phyloP scores from a whole-genome alignment of 1,284 basidiomycete genomes.

The Cryptococcus jaspeensis region DNA sequence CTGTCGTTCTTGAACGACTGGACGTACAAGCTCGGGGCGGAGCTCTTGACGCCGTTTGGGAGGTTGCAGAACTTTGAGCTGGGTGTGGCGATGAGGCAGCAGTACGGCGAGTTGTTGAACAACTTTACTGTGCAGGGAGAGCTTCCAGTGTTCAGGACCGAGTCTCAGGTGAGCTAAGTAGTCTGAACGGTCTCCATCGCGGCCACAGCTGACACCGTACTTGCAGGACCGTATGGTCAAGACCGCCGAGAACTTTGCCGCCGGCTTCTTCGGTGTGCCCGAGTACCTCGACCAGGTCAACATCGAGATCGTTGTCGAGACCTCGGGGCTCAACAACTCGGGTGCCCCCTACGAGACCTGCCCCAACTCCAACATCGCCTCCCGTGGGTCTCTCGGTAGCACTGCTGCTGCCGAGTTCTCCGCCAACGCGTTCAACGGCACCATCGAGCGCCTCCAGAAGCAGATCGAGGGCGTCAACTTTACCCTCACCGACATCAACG shows the following conservation, averaged over 20 bases:
- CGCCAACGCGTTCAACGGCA: constrained; percentile 53
- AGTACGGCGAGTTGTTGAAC: constrained; percentile 76
- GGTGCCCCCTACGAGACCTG: constrained; percentile 49
- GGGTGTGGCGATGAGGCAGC: constrained; percentile 50
- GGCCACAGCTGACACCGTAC: constrained; percentile 47
- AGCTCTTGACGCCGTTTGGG: constrained; percentile 55
- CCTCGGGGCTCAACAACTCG: constrained; percentile 55
- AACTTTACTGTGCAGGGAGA: constrained; percentile 62
- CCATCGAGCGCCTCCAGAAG: constrained; percentile 41
- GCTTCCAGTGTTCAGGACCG: constrained; percentile 66
- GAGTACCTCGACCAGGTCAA: constrained; percentile 79
- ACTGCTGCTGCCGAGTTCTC: constrained; percentile 60
- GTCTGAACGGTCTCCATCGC: too few species aligned
- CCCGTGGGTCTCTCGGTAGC: constrained; percentile 51
- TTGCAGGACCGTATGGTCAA: constrained; percentile 76
- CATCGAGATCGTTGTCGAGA: constrained; percentile 59
- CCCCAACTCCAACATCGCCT: constrained; percentile 71
- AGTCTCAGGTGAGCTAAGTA: constrained; percentile 35
- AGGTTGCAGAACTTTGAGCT: constrained; percentile 49
- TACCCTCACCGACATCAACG: constrained; percentile 30
- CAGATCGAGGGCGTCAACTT: constrained; percentile 24
- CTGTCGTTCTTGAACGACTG: constrained; percentile 53
- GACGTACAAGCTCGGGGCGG: constrained; percentile 53
- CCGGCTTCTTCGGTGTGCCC: constrained; percentile 84
- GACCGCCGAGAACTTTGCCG: constrained; percentile 78